These are phyloP conservation scores for Asclepias syriaca DNA, from an alignment of 257 asterid species.

Conservation along the genomic window DNA sequence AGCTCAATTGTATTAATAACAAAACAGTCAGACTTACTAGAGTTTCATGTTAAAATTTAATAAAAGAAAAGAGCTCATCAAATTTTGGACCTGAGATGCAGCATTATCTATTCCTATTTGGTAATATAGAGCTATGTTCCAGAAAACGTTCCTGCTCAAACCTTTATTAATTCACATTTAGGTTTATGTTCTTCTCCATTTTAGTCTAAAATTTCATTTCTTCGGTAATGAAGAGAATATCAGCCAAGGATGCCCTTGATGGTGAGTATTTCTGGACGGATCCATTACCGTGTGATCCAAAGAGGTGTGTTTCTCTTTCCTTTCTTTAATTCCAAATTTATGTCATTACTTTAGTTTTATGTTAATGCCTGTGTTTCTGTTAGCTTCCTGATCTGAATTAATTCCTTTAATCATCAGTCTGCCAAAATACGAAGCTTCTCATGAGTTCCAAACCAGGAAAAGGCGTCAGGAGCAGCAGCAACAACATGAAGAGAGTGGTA, in stretches of 20 bases:
- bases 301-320: slow-evolving; percentile 39
- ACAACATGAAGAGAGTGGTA: slow-evolving; percentile 55
- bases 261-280: slow-evolving; percentile 88
- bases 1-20: too few species aligned
- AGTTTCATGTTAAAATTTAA: too few species aligned
- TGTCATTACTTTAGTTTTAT: not conserved
- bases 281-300: slow-evolving; percentile 85
- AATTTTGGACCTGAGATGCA: too few species aligned
- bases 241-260: slow-evolving; percentile 86
- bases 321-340: not conserved
- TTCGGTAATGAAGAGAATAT: slow-evolving; percentile 52
- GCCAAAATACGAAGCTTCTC: slow-evolving; percentile 84
- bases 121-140: too few species aligned
- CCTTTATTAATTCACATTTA: too few species aligned
- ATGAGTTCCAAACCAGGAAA: slow-evolving; percentile 91
- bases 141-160: too few species aligned
- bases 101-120: too few species aligned
- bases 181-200: too few species aligned
- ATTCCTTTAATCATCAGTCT: slow-evolving; percentile 33
- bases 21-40: too few species aligned
- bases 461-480: slow-evolving; percentile 80
- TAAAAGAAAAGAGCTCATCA: too few species aligned
- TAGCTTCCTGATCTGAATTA: not conserved
- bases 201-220: not conserved
- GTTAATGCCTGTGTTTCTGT: too few species aligned